A percentile compares a stretch with the other conserved stretches of the same genome.
These are phyloP conservation scores for Daldinia childiae DNA, from an alignment of 495 filamentous ascomycete species.

Conservation along the genomic window DNA sequence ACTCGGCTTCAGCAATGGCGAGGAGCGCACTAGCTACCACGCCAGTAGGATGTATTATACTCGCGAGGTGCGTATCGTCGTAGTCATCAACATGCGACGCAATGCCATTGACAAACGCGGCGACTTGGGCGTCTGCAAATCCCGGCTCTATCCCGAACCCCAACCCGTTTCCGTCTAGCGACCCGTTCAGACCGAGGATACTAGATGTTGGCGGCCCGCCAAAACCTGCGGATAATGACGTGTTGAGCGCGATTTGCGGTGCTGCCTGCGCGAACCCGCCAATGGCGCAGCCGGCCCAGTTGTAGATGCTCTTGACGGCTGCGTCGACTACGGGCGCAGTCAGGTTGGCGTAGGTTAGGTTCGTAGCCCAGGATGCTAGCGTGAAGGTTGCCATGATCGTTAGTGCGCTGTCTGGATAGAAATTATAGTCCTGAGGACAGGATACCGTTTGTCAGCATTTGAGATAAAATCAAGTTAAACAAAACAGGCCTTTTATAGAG, in stretches of 20 bases:
- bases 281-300: slow-evolving; percentile 63
- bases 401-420: too few species aligned
- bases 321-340: slow-evolving; percentile 46
- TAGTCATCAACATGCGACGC: slow-evolving; percentile 66
- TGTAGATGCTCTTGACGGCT: slow-evolving; percentile 57
- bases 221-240: slow-evolving; percentile 50
- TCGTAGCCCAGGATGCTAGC: slow-evolving; percentile 52
- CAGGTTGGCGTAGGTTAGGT: slow-evolving; percentile 49
- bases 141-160: not conserved
- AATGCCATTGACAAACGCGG: slow-evolving; percentile 64
- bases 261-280: slow-evolving; percentile 59
- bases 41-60: slow-evolving; percentile 64
- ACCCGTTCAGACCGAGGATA: slow-evolving; percentile 52
- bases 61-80: slow-evolving; percentile 66
- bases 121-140: slow-evolving; percentile 59
- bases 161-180: not conserved
- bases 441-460: too few species aligned
- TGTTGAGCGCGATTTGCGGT: slow-evolving; percentile 55
- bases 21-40: slow-evolving; percentile 61
- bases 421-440: too few species aligned
- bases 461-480: not conserved
- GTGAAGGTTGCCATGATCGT: slow-evolving; percentile 52
- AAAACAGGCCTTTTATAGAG: not conserved
- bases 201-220: slow-evolving; percentile 56
- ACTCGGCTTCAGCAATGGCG: slow-evolving; percentile 50